Conservation (phyloP, 78 protist species). For the Chrysochromulina tobinii region DNA sequence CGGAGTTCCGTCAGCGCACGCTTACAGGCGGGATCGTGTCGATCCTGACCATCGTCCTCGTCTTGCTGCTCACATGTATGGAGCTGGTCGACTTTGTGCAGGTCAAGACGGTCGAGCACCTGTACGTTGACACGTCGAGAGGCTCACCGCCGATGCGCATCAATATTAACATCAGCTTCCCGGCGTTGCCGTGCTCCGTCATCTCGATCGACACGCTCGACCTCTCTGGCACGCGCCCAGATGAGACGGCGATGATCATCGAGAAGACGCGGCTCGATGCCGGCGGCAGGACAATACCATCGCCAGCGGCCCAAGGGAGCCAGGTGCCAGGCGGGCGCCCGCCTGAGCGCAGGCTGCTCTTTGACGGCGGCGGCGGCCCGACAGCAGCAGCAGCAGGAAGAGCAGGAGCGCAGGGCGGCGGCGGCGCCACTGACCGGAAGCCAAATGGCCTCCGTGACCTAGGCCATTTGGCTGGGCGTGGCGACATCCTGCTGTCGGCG, state of each 20-base stretch:
- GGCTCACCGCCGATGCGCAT: background rate
- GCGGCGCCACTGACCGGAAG: no score
- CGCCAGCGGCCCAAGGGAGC: background rate
- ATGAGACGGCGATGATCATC: background rate
- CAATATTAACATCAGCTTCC: background rate
- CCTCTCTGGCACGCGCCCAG: background rate
- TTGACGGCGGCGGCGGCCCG: no score
- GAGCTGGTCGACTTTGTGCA: background rate
- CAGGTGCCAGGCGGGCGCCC: no score
- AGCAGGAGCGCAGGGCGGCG: no score
- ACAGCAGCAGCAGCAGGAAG: no score
- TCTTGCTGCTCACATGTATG: background rate
- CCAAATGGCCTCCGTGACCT: background rate
- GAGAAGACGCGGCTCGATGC: background rate
- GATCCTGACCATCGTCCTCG: background rate
- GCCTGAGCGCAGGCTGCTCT: background rate
- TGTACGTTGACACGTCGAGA: background rate
- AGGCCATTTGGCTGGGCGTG: background rate
- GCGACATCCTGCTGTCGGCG: background rate
- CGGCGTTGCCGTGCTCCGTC: constrained; percentile 11
- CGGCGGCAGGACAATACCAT: background rate
- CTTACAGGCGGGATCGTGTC: background rate
- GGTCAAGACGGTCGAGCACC: background rate
- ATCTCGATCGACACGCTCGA: background rate
- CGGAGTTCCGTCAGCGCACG: background rate